These are phyloP conservation scores for Penicillium canariense DNA, from an alignment of 495 filamentous ascomycete genomes.

Conservation along the genomic window DNA sequence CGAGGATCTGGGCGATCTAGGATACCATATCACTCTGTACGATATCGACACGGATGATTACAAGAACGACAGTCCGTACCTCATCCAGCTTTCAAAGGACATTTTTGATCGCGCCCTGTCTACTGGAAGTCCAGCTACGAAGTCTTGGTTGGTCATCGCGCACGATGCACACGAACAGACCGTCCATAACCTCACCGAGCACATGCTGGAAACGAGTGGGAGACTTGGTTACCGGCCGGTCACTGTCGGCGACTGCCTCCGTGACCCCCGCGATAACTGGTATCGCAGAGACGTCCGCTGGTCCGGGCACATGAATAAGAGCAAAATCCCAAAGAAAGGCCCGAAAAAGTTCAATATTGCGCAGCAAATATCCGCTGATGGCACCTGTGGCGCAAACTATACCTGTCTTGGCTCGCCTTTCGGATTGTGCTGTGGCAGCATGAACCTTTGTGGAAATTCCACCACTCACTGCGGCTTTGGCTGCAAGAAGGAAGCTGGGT, in stretches of 20 bases:
- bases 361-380: constrained; percentile 46
- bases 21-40: constrained; percentile 75
- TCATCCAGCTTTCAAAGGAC: constrained; percentile 71
- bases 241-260: constrained; percentile 75
- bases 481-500: constrained; percentile 50
- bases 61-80: constrained; percentile 53
- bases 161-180: constrained; percentile 80
- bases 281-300: constrained; percentile 49
- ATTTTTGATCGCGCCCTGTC: constrained; percentile 60
- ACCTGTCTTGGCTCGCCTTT: constrained; percentile 50
- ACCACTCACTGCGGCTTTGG: constrained; percentile 49
- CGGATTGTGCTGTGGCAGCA: constrained; percentile 43
- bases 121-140: constrained; percentile 38
- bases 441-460: constrained; percentile 48
- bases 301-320: constrained; percentile 15
- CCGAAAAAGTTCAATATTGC: constrained; percentile 32
- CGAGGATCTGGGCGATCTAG: constrained; percentile 58
- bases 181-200: constrained; percentile 72
- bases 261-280: constrained; percentile 69
- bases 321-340: constrained; percentile 23
- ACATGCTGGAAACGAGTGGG: constrained; percentile 61
- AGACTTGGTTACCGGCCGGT: constrained; percentile 61
- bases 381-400: constrained; percentile 48
- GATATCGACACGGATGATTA: constrained; percentile 82
- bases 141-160: constrained; percentile 63